These are phyloP conservation scores for Drechslera avenae DNA, from an alignment of 2,329 filamentous ascomycete genomes.

Conservation along the genomic window DNA sequence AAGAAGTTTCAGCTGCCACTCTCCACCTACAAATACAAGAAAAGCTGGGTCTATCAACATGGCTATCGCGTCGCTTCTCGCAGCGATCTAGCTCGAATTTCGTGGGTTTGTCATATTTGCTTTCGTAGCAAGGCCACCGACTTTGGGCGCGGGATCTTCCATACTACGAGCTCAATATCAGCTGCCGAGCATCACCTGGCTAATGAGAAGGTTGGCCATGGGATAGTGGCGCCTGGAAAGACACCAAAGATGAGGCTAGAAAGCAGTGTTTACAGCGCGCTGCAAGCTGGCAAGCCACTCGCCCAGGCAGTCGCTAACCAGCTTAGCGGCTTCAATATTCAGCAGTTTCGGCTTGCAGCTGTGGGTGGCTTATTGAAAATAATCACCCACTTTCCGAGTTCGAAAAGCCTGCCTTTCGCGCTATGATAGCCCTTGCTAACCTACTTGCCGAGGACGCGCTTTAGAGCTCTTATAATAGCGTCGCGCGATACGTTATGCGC, in stretches of 20 bases:
- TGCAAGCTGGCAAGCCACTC: too few species aligned
- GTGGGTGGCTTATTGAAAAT: slow-evolving; percentile 3
- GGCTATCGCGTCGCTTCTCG: slow-evolving; percentile 1
- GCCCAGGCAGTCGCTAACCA: slow-evolving; percentile 3
- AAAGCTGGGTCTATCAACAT: slow-evolving; percentile 3
- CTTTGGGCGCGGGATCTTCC: neutral
- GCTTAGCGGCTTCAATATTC: slow-evolving; percentile 1
- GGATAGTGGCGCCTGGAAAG: neutral
- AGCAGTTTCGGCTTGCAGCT: neutral
- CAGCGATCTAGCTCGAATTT: neutral
- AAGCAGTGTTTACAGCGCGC: too few species aligned
- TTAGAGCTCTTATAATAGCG: neutral
- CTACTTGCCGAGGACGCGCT: neutral
- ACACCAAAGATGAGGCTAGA: too few species aligned
- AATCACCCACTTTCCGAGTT: slow-evolving; percentile 2
- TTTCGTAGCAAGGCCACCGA: neutral
- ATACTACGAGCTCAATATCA: neutral
- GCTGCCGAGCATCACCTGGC: neutral
- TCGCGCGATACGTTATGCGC: neutral
- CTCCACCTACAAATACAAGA: neutral
- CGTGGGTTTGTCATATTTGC: neutral
- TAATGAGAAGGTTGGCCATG: neutral
- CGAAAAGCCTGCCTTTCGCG: neutral
- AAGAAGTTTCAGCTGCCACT: slow-evolving; percentile 3
- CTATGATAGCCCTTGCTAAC: neutral